Percentiles rank a stretch among this genome's conserved stretches.
Evolutionary conservation across 768 basidiomycete species (phyloP).

Genomic region (Phlegmacium glaucopus): DNA sequence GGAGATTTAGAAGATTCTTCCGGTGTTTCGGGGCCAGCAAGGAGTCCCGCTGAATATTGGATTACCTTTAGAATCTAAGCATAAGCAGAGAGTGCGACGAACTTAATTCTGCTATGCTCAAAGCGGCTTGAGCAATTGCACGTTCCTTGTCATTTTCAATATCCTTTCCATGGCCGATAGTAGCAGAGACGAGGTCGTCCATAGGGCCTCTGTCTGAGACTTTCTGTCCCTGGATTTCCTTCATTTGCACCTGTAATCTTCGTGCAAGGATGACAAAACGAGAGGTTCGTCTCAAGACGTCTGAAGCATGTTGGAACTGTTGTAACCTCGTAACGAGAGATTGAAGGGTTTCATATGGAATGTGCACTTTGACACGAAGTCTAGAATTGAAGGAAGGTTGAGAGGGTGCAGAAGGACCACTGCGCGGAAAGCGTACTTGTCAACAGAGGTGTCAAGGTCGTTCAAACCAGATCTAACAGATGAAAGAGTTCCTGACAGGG

Average conservation of each 20-base stretch:
- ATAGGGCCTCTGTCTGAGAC: slow-evolving; percentile 9
- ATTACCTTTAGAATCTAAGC: slow-evolving; percentile 3
- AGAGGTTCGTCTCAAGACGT: slow-evolving; percentile 78
- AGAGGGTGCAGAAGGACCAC: slow-evolving; percentile 12
- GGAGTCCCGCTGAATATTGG: slow-evolving; percentile 39
- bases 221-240: slow-evolving; percentile 48
- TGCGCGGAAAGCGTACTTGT: slow-evolving; percentile 52
- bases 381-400: slow-evolving; percentile 36
- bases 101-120: slow-evolving; percentile 91
- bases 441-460: slow-evolving; percentile 72
- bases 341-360: slow-evolving; percentile 76
- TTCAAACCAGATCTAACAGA: slow-evolving; percentile 66
- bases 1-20: slow-evolving; percentile 10
- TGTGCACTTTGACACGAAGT: slow-evolving; percentile 80
- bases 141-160: slow-evolving; percentile 81
- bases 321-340: slow-evolving; percentile 69
- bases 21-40: slow-evolving; percentile 38
- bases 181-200: slow-evolving; percentile 19
- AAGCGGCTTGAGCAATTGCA: slow-evolving; percentile 88
- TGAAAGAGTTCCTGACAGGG: slow-evolving; percentile 66
- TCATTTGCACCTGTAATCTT: slow-evolving; percentile 84
- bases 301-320: slow-evolving; percentile 78
- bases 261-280: slow-evolving; percentile 83
- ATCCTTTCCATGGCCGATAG: slow-evolving; percentile 29
- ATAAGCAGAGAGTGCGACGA: slow-evolving; percentile 23